These are phyloP conservation scores for Quercus aquifolioides DNA, from an alignment of 306 rosid genomes.

Conservation along the genomic window DNA sequence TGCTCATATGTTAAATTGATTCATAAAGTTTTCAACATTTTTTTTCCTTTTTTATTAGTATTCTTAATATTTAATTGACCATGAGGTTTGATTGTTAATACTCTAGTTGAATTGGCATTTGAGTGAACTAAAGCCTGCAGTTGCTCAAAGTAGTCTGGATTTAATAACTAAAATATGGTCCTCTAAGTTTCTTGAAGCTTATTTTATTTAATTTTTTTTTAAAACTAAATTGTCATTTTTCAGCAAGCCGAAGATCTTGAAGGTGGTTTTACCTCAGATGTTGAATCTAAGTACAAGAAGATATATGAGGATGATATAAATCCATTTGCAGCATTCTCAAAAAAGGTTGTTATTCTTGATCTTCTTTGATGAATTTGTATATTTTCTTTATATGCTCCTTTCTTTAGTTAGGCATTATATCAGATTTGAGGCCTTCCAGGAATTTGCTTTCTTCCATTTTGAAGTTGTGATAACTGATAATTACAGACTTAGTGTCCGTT, in stretches of 20 bases:
- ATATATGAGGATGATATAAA: conserved; percentile 96
- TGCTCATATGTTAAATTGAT: not conserved
- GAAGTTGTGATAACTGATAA: not conserved
- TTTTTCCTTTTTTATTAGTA: not conserved
- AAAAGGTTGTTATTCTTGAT: conserved; percentile 52
- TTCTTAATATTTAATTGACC: not conserved
- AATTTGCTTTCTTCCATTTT: not conserved
- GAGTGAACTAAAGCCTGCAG: no score
- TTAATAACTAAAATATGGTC: no score
- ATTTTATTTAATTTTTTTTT: not conserved
- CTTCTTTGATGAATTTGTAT: conserved; percentile 5
- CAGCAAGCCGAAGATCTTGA: conserved; percentile 96
- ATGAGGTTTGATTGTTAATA: conserved; percentile 11
- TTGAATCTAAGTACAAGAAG: conserved; percentile 97
- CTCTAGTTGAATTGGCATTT: no score
- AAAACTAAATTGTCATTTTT: conserved; percentile 1
- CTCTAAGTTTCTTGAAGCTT: not conserved
- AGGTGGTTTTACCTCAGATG: conserved; percentile 89
- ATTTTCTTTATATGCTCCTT: not conserved
- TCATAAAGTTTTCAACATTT: not conserved
- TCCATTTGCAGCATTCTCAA: conserved; percentile 99
- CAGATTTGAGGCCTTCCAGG: not conserved
- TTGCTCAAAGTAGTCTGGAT: no score
- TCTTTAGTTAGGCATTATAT: not conserved
- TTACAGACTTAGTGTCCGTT: not conserved